Conservation (phyloP, 306 rosid genomes). For the Trifolium dubium region DNA sequence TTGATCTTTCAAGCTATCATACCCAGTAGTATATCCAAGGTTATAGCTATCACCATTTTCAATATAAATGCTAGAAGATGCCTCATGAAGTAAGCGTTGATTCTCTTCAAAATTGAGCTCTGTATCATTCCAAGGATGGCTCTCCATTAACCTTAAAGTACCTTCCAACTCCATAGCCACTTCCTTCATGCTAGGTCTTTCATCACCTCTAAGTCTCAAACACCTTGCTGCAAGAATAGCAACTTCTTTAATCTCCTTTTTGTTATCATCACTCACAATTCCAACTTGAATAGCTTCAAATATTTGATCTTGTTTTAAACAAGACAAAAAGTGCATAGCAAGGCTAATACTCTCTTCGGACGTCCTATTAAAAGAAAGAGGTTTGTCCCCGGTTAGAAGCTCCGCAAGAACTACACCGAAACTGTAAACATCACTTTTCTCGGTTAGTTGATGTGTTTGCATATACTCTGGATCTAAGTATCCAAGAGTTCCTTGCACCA, state of each 20-base stretch:
- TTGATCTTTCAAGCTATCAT: not conserved
- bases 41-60: not conserved
- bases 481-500: not conserved
- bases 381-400: not conserved
- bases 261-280: not conserved
- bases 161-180: not conserved
- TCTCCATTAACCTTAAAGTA: not conserved
- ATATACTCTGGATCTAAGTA: not conserved
- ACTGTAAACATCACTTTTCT: not conserved
- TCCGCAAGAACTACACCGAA: not conserved
- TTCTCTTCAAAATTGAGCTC: not conserved
- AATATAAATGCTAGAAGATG: not conserved
- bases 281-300: not conserved
- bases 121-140: not conserved
- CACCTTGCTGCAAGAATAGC: not conserved
- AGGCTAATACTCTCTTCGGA: not conserved
- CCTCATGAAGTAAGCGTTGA: not conserved
- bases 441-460: not conserved
- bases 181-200: not conserved
- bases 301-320: not conserved
- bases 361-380: not conserved
- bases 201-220: not conserved
- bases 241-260: not conserved
- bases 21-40: not conserved
- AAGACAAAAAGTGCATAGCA: not conserved